These are phyloP conservation scores for Tricholoma saponaceum DNA, from an alignment of 768 basidiomycete genomes.

Conservation along the genomic window DNA sequence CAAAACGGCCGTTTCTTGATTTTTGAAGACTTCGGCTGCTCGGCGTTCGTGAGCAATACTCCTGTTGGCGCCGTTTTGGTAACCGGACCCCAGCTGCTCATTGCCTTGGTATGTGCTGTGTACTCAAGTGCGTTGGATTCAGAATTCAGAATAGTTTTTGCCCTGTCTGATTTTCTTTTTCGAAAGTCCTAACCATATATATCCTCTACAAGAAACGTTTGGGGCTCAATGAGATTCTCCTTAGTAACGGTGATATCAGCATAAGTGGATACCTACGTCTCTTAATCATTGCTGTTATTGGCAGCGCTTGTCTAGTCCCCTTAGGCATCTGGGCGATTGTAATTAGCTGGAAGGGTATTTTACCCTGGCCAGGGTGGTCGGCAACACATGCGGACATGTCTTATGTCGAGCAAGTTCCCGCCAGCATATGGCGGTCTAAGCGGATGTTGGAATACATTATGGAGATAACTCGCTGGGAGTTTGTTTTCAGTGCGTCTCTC, in stretches of 20 bases:
- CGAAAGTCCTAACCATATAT: slow-evolving; percentile 30
- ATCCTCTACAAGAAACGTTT: slow-evolving; percentile 32
- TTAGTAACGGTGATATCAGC: slow-evolving; percentile 35
- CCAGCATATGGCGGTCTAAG: slow-evolving; percentile 38
- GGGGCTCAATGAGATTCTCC: not conserved
- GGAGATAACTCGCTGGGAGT: slow-evolving; percentile 17
- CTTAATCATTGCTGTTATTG: slow-evolving; percentile 48
- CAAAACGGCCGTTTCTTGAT: slow-evolving; percentile 61
- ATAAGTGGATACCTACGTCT: slow-evolving; percentile 49
- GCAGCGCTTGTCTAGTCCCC: not conserved
- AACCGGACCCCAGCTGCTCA: slow-evolving; percentile 31
- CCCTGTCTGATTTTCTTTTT: not conserved
- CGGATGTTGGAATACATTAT: not conserved
- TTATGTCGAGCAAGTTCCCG: slow-evolving; percentile 38
- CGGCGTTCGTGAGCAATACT: slow-evolving; percentile 44
- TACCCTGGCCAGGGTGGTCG: not conserved
- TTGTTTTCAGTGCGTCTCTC: slow-evolving; percentile 42
- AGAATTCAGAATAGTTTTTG: not conserved
- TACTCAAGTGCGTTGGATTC: slow-evolving; percentile 27
- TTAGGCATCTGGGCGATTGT: not conserved
- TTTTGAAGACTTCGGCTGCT: slow-evolving; percentile 55
- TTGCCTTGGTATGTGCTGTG: slow-evolving; percentile 34
- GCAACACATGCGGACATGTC: slow-evolving; percentile 42
- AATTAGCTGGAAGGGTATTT: not conserved
- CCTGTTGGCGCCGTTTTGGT: slow-evolving; percentile 40